Evolutionary conservation across 2,329 filamentous ascomycete species (phyloP).

Genomic region (Hypoxylon sp.): DNA sequence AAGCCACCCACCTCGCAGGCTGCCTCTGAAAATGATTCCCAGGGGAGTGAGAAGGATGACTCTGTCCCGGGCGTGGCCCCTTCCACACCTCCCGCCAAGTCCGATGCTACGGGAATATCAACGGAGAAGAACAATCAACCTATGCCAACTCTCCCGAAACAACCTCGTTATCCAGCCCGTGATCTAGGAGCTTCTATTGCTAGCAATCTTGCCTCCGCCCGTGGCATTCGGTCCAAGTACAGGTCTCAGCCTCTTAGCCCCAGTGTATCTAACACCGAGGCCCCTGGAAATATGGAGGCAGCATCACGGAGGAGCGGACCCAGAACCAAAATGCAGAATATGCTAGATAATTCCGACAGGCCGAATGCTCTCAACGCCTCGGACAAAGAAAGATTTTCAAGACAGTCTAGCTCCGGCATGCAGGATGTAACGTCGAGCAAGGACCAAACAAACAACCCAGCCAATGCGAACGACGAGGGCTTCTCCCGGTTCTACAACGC

Average conservation of each 20-base stretch:
- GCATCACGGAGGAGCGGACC: slow-evolving; percentile 65
- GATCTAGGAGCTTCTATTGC: slow-evolving; percentile 86
- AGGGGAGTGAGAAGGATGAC: slow-evolving; percentile 56
- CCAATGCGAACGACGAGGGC: slow-evolving; percentile 73
- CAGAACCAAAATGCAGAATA: slow-evolving; percentile 67
- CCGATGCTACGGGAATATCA: slow-evolving; percentile 36
- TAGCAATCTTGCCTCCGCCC: slow-evolving; percentile 86
- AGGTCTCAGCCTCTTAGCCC: slow-evolving; percentile 77
- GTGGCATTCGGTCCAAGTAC: slow-evolving; percentile 78
- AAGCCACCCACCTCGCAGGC: slow-evolving; percentile 61
- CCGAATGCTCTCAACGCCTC: slow-evolving; percentile 67
- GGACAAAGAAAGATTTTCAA: slow-evolving; percentile 46
- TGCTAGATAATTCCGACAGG: slow-evolving; percentile 67
- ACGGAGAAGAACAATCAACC: slow-evolving; percentile 50
- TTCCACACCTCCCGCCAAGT: slow-evolving; percentile 45
- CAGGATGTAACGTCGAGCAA: slow-evolving; percentile 49
- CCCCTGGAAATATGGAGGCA: slow-evolving; percentile 76
- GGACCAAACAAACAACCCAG: slow-evolving; percentile 47
- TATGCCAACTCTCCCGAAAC: slow-evolving; percentile 56
- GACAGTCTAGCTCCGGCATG: slow-evolving; percentile 38
- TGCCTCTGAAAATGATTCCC: slow-evolving; percentile 55
- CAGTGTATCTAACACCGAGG: slow-evolving; percentile 79
- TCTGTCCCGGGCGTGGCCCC: slow-evolving; percentile 40
- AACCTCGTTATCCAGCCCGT: slow-evolving; percentile 69
- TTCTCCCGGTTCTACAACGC: slow-evolving; percentile 94